Percentiles rank a stretch among this genome's conserved stretches.
phyloP scores from a whole-genome alignment of 805 yeast genomes.

The Saccharomycopsis oosterbeekiorum region DNA sequence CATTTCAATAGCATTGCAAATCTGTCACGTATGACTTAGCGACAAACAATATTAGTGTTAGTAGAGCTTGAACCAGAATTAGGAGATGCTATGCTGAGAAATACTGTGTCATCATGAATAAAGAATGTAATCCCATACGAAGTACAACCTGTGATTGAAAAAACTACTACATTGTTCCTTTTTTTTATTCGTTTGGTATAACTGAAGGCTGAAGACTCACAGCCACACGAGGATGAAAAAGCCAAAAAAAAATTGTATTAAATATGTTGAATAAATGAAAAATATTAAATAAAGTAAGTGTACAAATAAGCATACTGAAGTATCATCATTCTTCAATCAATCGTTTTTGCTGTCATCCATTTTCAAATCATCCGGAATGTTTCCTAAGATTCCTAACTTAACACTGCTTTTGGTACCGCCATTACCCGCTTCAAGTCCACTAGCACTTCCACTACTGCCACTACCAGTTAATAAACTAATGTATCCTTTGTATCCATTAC shows the following conservation, averaged over 20 bases:
- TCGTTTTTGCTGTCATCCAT: neutral
- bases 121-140: too few relatives aligned
- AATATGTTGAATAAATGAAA: neutral
- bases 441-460: neutral
- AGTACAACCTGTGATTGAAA: too few relatives aligned
- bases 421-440: neutral
- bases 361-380: constrained; percentile 7
- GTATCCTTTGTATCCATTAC: constrained; percentile 1
- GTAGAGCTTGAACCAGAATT: too few relatives aligned
- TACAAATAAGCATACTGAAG: neutral
- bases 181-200: too few relatives aligned
- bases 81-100: too few relatives aligned
- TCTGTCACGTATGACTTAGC: too few relatives aligned
- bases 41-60: too few relatives aligned
- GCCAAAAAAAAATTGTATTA: neutral
- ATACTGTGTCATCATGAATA: too few relatives aligned
- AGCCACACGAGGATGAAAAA: neutral
- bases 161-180: neutral
- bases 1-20: too few relatives aligned
- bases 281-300: neutral
- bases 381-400: constrained; percentile 17
- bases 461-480: neutral
- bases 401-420: constrained; percentile 2
- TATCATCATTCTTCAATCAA: neutral
- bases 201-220: neutral